phyloP scores from a whole-genome alignment of 257 asterid species.

The Jaltomata sinuosa region DNA sequence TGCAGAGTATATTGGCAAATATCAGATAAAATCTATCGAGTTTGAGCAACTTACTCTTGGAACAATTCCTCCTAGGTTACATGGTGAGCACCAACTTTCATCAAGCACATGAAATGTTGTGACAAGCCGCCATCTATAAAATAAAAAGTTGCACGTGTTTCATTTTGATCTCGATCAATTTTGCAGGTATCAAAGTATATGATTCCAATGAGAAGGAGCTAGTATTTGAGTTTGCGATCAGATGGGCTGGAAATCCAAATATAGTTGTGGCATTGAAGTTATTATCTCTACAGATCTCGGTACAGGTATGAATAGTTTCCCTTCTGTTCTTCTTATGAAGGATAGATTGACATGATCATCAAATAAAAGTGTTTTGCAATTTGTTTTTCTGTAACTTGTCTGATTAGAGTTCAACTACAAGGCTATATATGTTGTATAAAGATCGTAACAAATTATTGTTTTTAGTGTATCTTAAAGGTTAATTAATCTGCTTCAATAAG shows the following conservation, averaged over 20 bases:
- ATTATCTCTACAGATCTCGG: conserved; percentile 24
- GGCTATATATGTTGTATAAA: not conserved
- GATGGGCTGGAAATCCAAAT: conserved; percentile 78
- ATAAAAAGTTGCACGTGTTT: not conserved
- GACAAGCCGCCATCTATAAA: not conserved
- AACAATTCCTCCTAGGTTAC: conserved; percentile 52
- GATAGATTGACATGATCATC: not conserved
- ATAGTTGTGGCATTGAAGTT: conserved; percentile 35
- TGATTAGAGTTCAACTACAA: not conserved
- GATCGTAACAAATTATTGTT: not conserved
- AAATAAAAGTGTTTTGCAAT: not conserved
- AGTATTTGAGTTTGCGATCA: conserved; percentile 52
- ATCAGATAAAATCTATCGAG: conserved; percentile 37
- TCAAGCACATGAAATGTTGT: not conserved
- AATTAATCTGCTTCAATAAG: not conserved
- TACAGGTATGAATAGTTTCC: conserved; percentile 46
- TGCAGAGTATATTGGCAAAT: conserved; percentile 49
- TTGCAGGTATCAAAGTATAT: conserved; percentile 58
- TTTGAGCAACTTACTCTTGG: conserved; percentile 65
- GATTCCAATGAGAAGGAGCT: conserved; percentile 64
- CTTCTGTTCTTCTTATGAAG: not conserved
- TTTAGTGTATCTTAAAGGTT: not conserved
- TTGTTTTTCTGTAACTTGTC: not conserved
- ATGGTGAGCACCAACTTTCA: conserved; percentile 29
- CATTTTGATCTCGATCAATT: not conserved